Conservation (phyloP, 176 grass and related monocot genomes). For the Bothriochloa decipiens region DNA sequence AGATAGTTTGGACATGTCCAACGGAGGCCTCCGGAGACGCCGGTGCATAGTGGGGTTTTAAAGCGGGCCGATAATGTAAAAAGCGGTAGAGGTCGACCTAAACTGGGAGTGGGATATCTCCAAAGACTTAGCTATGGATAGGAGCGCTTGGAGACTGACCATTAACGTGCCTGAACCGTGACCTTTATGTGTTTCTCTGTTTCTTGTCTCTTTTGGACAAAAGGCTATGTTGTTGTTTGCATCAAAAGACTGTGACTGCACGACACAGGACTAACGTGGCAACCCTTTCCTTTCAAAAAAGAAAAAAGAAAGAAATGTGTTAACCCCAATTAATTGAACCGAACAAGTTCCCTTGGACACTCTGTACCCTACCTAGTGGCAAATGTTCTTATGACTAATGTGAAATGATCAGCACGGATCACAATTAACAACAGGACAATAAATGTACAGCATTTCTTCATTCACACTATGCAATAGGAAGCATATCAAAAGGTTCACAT, state of each 20-base stretch:
- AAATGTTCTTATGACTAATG: conserved; percentile 15
- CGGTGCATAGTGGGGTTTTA: too few species aligned
- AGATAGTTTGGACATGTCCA: too few species aligned
- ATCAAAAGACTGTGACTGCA: conserved; percentile 6
- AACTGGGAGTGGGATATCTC: too few species aligned
- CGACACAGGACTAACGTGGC: neutral
- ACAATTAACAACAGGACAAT: conserved; percentile 8
- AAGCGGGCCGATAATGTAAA: too few species aligned
- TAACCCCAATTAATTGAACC: conserved; percentile 12
- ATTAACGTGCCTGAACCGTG: too few species aligned
- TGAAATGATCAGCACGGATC: neutral
- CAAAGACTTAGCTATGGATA: too few species aligned
- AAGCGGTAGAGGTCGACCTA: too few species aligned
- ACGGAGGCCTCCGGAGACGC: too few species aligned
- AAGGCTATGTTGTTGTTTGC: too few species aligned
- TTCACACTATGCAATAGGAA: conserved; percentile 28
- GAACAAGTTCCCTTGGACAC: neutral
- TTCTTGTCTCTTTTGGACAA: too few species aligned
- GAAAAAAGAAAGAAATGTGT: neutral
- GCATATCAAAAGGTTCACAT: conserved; percentile 12
- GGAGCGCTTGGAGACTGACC: too few species aligned
- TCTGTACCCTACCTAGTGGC: neutral
- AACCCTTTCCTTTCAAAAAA: neutral
- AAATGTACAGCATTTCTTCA: conserved; percentile 37
- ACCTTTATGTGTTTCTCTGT: too few species aligned